These are phyloP conservation scores for Cymbidium sinense DNA, from an alignment of 106 monocot species.

Conservation along the genomic window DNA sequence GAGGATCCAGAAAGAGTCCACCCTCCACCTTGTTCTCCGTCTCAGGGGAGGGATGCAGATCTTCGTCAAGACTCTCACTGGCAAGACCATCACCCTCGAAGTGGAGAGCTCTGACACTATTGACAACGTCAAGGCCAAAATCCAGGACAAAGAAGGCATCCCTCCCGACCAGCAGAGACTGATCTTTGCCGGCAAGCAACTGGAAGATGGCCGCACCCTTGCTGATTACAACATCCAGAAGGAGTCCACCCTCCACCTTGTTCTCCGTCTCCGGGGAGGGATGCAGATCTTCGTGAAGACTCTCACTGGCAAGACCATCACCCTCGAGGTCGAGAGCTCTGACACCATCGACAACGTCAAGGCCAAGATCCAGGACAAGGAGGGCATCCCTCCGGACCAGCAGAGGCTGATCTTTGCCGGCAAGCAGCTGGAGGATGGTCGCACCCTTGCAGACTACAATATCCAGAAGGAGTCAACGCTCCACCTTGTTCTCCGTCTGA, in stretches of 20 bases:
- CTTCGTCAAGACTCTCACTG: conserved; percentile 63
- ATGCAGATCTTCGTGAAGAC: conserved; percentile 91
- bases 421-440: conserved; percentile 82
- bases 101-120: conserved; percentile 81
- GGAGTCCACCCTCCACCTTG: conserved; percentile 28
- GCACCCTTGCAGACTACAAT: conserved; percentile 67
- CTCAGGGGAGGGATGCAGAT: conserved; percentile 28
- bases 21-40: background rate
- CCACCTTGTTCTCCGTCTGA: conserved; percentile 20
- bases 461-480: conserved; percentile 47
- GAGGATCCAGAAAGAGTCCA: conserved; percentile 5
- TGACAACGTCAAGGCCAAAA: conserved; percentile 85
- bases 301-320: conserved; percentile 77
- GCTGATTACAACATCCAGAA: conserved; percentile 68
- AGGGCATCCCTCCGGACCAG: conserved; percentile 91
- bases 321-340: conserved; percentile 69
- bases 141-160: conserved; percentile 90
- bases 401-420: conserved; percentile 84
- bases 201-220: conserved; percentile 75
- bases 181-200: conserved; percentile 88
- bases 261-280: conserved; percentile 20
- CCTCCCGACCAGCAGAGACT: conserved; percentile 87
- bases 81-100: conserved; percentile 80
- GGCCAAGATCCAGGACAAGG: conserved; percentile 90
- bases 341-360: conserved; percentile 88